A percentile compares a stretch with the other conserved stretches of the same genome.
These are phyloP conservation scores for Alternaria gaisen DNA, from an alignment of 2,329 filamentous ascomycete genomes.

Conservation along the genomic window DNA sequence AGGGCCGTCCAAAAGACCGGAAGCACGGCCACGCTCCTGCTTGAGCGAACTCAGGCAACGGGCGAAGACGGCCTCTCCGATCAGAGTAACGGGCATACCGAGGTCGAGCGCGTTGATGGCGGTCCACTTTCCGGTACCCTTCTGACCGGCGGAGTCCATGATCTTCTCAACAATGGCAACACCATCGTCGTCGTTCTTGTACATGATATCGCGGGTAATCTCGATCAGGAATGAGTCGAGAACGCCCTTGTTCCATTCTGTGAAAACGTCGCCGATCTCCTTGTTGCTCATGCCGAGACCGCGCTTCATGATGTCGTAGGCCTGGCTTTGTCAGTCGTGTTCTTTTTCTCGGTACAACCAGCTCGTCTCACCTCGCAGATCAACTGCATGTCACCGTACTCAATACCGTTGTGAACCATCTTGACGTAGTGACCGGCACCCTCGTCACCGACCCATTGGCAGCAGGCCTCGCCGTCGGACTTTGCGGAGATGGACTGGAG, in stretches of 20 bases:
- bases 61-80: slow-evolving; percentile 94
- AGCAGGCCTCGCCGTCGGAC: slow-evolving; percentile 96
- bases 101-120: slow-evolving; percentile 98
- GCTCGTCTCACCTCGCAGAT: slow-evolving; percentile 84
- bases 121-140: slow-evolving; percentile 99
- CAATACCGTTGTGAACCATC: slow-evolving; percentile 99
- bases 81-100: slow-evolving; percentile 97
- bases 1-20: slow-evolving; percentile 79
- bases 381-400: slow-evolving; percentile 99
- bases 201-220: slow-evolving; percentile 98
- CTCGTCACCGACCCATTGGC: slow-evolving; percentile 99
- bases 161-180: slow-evolving; percentile 97
- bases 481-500: slow-evolving; percentile 98
- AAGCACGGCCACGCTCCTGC: slow-evolving; percentile 86
- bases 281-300: slow-evolving; percentile 87
- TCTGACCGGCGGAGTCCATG: slow-evolving; percentile 96
- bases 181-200: slow-evolving; percentile 96
- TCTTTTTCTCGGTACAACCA: neutral
- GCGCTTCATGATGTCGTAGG: slow-evolving; percentile 99
- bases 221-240: slow-evolving; percentile 98
- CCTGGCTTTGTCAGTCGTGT: slow-evolving; percentile 62
- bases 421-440: slow-evolving; percentile 99
- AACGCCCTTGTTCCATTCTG: slow-evolving; percentile 98
- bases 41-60: slow-evolving; percentile 95
- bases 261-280: slow-evolving; percentile 94